Conservation (phyloP, 2,329 filamentous ascomycete species). For the Aureobasidium zeae region DNA sequence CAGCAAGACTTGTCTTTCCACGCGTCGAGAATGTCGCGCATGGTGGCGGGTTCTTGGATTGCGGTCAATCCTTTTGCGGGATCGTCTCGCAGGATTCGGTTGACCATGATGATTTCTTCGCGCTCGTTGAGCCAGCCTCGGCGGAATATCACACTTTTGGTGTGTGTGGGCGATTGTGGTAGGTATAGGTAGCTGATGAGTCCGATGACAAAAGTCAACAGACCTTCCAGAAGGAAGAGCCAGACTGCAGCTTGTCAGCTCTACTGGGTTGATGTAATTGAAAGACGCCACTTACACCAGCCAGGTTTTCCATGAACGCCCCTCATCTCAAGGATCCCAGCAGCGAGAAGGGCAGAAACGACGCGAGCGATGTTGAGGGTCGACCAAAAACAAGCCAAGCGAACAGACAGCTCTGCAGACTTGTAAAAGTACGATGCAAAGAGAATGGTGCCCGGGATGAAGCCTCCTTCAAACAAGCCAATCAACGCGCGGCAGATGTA, state of each 20-base stretch:
- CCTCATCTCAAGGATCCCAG: conserved; percentile 18
- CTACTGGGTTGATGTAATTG: not conserved
- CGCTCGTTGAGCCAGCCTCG: conserved; percentile 25
- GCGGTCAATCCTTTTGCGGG: conserved; percentile 18
- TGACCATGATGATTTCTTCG: conserved; percentile 27
- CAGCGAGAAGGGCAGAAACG: conserved; percentile 17
- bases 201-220: conserved; percentile 17
- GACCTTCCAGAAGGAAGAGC: conserved; percentile 18
- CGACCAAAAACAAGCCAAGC: conserved; percentile 16
- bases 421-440: conserved; percentile 19
- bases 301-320: conserved; percentile 16
- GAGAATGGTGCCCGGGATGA: conserved; percentile 18
- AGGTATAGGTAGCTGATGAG: conserved; percentile 24
- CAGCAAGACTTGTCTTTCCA: conserved; percentile 13
- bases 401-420: conserved; percentile 16
- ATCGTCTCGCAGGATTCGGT: conserved; percentile 19
- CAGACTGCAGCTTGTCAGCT: conserved; percentile 9
- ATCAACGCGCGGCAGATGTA: conserved; percentile 16
- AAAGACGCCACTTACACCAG: conserved; percentile 9
- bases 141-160: conserved; percentile 22
- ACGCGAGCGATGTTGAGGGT: conserved; percentile 15
- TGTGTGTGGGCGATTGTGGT: conserved; percentile 25
- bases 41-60: conserved; percentile 11
- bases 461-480: conserved; percentile 18
- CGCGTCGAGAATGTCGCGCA: conserved; percentile 14